Evolutionary conservation across 768 basidiomycete species (phyloP).

Genomic region (Boletus edulis): DNA sequence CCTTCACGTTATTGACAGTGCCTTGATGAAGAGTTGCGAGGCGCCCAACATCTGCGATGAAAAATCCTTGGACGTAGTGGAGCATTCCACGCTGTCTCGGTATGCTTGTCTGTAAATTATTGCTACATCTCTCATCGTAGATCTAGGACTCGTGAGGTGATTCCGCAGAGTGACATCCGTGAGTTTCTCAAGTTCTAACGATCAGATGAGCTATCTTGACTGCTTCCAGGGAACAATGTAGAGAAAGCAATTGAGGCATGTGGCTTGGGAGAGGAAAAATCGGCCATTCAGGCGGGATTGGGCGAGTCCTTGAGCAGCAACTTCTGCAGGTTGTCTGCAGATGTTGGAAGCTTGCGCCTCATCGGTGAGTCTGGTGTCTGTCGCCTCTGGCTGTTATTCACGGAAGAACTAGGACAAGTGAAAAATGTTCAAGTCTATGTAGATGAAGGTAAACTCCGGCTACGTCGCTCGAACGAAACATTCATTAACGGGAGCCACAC

Average conservation of each 20-base stretch:
- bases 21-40: neutral
- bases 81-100: neutral
- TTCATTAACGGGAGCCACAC: neutral
- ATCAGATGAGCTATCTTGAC: neutral
- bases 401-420: constrained; percentile 1
- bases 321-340: neutral
- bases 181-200: neutral
- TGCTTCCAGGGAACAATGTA: neutral
- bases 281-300: neutral
- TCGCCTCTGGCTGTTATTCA: neutral
- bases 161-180: constrained; percentile 36
- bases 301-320: neutral
- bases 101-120: neutral
- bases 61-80: neutral
- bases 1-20: neutral
- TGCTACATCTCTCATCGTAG: neutral
- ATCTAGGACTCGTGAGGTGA: constrained; percentile 17
- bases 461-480: too few species aligned
- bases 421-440: constrained; percentile 54
- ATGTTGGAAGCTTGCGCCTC: neutral
- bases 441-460: constrained; percentile 45
- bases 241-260: neutral
- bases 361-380: neutral
- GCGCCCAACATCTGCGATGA: neutral
- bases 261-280: neutral